These are phyloP conservation scores for Trichoderma simmonsii DNA, from an alignment of 2,329 filamentous ascomycete species.

Conservation along the genomic window DNA sequence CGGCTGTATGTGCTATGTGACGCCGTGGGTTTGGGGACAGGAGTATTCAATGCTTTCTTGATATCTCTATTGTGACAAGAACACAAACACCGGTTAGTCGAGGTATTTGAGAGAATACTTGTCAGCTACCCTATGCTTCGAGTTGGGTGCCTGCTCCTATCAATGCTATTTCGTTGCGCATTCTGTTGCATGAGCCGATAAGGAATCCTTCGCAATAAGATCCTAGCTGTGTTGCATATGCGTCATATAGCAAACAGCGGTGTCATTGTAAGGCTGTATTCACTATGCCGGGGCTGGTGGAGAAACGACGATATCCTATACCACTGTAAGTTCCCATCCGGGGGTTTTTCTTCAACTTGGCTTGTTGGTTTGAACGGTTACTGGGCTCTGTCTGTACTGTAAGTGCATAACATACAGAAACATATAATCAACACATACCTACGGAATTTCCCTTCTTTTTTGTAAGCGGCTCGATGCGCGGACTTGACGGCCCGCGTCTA, in stretches of 20 bases:
- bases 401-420: too few relatives aligned
- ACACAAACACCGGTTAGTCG: too few relatives aligned
- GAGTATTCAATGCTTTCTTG: neutral
- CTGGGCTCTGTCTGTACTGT: neutral
- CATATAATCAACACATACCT: too few relatives aligned
- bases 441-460: too few relatives aligned
- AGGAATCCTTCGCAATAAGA: neutral
- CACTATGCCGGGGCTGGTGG: neutral
- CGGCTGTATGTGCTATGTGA: neutral
- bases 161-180: too few relatives aligned
- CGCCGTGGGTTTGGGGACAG: neutral
- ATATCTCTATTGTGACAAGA: neutral
- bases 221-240: neutral
- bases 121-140: too few relatives aligned
- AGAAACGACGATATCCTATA: neutral
- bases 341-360: neutral
- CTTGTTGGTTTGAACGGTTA: neutral
- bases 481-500: neutral
- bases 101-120: too few relatives aligned
- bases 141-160: too few relatives aligned
- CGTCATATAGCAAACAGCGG: neutral
- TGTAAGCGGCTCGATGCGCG: neutral
- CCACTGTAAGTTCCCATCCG: neutral
- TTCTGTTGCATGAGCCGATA: neutral
- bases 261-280: too few relatives aligned